Evolutionary conservation across 1,284 basidiomycete genomes (phyloP).

Genomic region (Mycena sp.): DNA sequence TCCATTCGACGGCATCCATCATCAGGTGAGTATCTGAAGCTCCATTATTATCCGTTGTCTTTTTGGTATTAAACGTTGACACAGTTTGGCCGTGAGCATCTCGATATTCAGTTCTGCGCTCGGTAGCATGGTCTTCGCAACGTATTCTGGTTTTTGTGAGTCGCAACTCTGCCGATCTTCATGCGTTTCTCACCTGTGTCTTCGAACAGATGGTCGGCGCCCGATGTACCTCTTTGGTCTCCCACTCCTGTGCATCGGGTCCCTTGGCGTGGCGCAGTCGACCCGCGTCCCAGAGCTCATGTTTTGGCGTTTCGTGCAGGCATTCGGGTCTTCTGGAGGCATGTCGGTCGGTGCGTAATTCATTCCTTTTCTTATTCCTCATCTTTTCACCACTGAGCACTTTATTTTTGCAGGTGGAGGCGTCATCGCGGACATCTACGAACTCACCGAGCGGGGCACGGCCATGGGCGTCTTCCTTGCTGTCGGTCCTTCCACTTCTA

Average conservation of each 20-base stretch:
- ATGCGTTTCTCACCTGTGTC: neutral
- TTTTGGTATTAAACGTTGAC: neutral
- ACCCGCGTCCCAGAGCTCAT: slow-evolving; percentile 60
- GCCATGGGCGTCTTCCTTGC: slow-evolving; percentile 73
- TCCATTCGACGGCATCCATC: slow-evolving; percentile 61
- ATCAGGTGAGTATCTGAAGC: slow-evolving; percentile 54
- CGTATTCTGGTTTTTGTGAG: slow-evolving; percentile 63
- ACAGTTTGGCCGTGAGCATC: slow-evolving; percentile 49
- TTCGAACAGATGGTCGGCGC: slow-evolving; percentile 63
- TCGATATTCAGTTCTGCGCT: slow-evolving; percentile 54
- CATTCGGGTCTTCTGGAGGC: slow-evolving; percentile 64
- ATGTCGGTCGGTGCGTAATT: slow-evolving; percentile 61
- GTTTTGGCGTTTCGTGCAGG: slow-evolving; percentile 70
- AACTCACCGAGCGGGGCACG: slow-evolving; percentile 65
- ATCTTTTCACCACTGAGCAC: neutral
- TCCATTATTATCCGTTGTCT: neutral
- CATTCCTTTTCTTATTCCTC: neutral
- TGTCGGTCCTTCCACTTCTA: slow-evolving; percentile 40
- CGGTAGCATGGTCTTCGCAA: slow-evolving; percentile 61
- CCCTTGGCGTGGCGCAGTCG: slow-evolving; percentile 67
- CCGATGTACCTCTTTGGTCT: slow-evolving; percentile 69
- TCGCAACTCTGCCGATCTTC: neutral
- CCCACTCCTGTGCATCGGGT: slow-evolving; percentile 70
- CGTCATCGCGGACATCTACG: slow-evolving; percentile 72
- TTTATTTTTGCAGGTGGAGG: slow-evolving; percentile 40